Conservation (phyloP, 1,284 basidiomycete species). For the Taiwanofungus camphoratus region DNA sequence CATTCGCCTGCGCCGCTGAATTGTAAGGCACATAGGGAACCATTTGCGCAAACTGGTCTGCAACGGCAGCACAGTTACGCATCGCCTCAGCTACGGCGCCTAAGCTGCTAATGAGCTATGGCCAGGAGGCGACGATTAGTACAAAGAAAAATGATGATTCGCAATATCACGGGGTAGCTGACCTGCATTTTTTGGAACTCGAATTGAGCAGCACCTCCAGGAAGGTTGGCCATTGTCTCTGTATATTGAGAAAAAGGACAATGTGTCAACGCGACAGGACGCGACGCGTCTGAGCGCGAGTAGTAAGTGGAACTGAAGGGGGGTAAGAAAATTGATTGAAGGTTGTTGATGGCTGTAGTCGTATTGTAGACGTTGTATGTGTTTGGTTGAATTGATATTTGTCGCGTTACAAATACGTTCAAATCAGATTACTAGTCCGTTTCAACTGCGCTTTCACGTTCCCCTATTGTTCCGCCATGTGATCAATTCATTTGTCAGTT, state of each 20-base stretch:
- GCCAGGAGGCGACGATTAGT: conserved; percentile 4
- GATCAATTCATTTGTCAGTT: too few species aligned
- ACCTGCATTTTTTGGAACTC: conserved; percentile 47
- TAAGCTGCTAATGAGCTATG: conserved; percentile 49
- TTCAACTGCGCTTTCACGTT: conserved; percentile 5
- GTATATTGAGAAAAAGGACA: conserved; percentile 1
- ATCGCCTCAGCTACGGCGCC: conserved; percentile 49
- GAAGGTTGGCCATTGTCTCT: conserved; percentile 32
- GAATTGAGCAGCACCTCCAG: conserved; percentile 34
- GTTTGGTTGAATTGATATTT: conserved; percentile 24
- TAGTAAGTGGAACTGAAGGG: conserved; percentile 24
- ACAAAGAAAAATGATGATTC: conserved; percentile 3
- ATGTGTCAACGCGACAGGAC: conserved; percentile 16
- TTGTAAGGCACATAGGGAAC: conserved; percentile 20
- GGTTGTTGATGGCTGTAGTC: conserved; percentile 20
- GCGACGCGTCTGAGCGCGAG: conserved; percentile 23
- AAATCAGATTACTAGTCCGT: conserved; percentile 9
- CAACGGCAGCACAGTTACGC: conserved; percentile 50
- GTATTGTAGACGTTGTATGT: conserved; percentile 21
- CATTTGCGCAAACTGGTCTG: conserved; percentile 43
- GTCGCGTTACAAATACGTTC: conserved; percentile 16
- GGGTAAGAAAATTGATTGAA: conserved; percentile 19
- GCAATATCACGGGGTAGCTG: conserved; percentile 12
- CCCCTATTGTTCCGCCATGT: conserved; percentile 7
- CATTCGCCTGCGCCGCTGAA: conserved; percentile 15